Evolutionary conservation across 352 stramenopile genomes (phyloP).

Genomic region (Lagenidium giganteum): DNA sequence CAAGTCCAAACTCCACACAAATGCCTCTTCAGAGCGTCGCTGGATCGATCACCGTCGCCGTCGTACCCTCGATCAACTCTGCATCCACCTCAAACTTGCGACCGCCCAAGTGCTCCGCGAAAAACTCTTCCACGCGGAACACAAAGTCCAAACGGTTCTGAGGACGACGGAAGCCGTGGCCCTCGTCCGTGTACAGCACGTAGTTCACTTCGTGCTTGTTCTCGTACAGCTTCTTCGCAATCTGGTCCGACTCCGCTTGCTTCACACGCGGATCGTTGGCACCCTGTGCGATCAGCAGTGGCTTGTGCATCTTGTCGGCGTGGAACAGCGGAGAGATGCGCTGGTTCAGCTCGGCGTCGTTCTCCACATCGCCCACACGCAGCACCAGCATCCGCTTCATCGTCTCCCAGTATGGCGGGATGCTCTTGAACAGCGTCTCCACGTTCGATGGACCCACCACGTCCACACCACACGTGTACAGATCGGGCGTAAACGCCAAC

Average conservation of each 20-base stretch:
- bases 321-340: constrained; percentile 67
- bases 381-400: constrained; percentile 37
- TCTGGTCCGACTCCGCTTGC: constrained; percentile 63
- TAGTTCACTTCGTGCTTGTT: constrained; percentile 78
- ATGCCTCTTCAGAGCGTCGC: constrained; percentile 20
- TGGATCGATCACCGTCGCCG: constrained; percentile 27
- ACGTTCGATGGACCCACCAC: constrained; percentile 55
- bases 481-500: constrained; percentile 70
- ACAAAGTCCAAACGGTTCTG: constrained; percentile 72
- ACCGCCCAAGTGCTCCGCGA: constrained; percentile 28
- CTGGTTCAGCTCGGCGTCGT: constrained; percentile 27
- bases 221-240: constrained; percentile 56
- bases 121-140: constrained; percentile 28
- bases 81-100: constrained; percentile 16
- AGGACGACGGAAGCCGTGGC: constrained; percentile 63
- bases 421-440: constrained; percentile 35
- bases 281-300: constrained; percentile 75
- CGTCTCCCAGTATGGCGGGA: constrained; percentile 32
- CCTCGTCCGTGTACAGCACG: constrained; percentile 77
- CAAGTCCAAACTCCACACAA: too few relatives aligned
- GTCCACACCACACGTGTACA: constrained; percentile 76
- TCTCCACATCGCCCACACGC: constrained; percentile 34
- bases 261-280: constrained; percentile 79
- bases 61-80: constrained; percentile 18
- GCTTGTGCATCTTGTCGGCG: constrained; percentile 66